Conservation (phyloP, 164 flowering plant species). For the Magnolia sinica region DNA sequence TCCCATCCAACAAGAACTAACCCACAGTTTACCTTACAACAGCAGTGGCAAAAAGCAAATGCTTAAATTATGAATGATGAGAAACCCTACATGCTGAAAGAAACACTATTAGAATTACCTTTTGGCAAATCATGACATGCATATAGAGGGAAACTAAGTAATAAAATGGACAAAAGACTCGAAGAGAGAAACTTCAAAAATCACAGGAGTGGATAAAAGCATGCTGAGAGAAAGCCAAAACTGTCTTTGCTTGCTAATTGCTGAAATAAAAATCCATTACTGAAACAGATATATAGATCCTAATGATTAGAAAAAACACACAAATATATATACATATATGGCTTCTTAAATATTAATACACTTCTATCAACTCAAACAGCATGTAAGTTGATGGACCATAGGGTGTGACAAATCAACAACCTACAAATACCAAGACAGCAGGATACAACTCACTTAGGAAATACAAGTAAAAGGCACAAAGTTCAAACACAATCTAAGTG, state of each 20-base stretch:
- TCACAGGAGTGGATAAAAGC: neutral
- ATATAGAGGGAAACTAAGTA: slow-evolving; percentile 12
- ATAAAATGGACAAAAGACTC: neutral
- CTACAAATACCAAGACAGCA: too few relatives aligned
- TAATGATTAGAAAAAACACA: too few relatives aligned
- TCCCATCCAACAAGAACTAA: slow-evolving; percentile 13
- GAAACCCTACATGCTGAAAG: slow-evolving; percentile 31
- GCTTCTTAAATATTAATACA: too few relatives aligned
- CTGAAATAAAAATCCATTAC: neutral
- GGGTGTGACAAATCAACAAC: too few relatives aligned
- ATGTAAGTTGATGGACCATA: too few relatives aligned
- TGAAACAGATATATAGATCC: neutral
- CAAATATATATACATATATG: too few relatives aligned
- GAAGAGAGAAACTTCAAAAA: neutral
- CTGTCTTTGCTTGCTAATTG: neutral
- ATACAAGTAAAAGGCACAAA: too few relatives aligned
- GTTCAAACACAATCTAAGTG: too few relatives aligned
- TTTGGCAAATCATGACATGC: slow-evolving; percentile 7
- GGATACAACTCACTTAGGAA: too few relatives aligned
- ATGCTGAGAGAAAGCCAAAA: neutral
- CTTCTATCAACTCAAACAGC: too few relatives aligned
- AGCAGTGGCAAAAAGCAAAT: slow-evolving; percentile 33
- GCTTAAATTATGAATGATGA: slow-evolving; percentile 28
- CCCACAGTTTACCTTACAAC: slow-evolving; percentile 20
- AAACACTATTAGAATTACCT: slow-evolving; percentile 20